phyloP scores from a whole-genome alignment of 257 asterid genomes.

The Plectranthus barbatus region DNA sequence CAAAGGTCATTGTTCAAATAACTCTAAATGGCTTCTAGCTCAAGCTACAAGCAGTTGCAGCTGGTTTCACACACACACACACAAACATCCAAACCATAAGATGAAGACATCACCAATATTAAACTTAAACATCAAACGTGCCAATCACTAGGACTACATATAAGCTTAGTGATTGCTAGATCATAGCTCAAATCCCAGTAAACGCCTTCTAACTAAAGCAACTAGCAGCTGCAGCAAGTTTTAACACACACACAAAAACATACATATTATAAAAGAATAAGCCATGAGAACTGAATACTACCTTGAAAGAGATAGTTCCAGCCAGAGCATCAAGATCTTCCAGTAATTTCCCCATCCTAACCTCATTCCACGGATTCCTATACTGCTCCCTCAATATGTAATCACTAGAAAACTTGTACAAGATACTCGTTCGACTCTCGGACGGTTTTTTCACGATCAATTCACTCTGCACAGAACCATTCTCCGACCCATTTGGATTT shows the following conservation, averaged over 20 bases:
- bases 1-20: too few relatives aligned
- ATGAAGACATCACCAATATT: not conserved
- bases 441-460: conserved; percentile 50
- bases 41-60: too few relatives aligned
- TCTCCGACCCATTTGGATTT: conserved; percentile 18
- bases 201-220: not conserved
- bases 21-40: too few relatives aligned
- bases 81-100: not conserved
- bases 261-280: not conserved
- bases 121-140: not conserved
- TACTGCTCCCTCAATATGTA: conserved; percentile 79
- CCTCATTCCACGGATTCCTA: conserved; percentile 84
- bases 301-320: conserved; percentile 88
- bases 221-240: not conserved
- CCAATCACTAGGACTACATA: not conserved
- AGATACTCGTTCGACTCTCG: conserved; percentile 56
- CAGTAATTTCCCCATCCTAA: conserved; percentile 85
- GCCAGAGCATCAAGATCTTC: conserved; percentile 98
- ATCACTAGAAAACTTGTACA: conserved; percentile 67
- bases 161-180: too few relatives aligned
- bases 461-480: conserved; percentile 35
- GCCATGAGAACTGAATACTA: conserved; percentile 7
- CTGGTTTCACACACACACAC: too few relatives aligned
- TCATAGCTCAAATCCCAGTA: not conserved
- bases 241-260: not conserved